Conservation (phyloP, 2,329 filamentous ascomycete genomes). For the Aureobasidium melanogenum region DNA sequence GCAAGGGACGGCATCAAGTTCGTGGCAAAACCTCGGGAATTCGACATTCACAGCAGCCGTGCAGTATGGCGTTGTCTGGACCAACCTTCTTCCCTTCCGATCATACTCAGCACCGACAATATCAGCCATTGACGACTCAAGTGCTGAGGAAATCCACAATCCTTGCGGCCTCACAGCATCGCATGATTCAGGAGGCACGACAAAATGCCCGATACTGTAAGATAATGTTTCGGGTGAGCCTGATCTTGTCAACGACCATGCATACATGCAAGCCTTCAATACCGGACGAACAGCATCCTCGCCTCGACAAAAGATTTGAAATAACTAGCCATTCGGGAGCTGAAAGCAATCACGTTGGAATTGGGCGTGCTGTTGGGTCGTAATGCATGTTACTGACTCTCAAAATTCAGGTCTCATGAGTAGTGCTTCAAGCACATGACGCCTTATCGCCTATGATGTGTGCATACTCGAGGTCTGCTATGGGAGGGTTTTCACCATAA, state of each 20-base stretch:
- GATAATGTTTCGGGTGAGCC: background rate
- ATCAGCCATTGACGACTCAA: background rate
- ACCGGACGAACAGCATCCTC: background rate
- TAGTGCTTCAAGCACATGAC: background rate
- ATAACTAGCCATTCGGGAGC: background rate
- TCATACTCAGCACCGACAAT: background rate
- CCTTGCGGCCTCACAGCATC: background rate
- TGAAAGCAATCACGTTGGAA: background rate
- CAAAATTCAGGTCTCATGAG: background rate
- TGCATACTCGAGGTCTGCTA: background rate
- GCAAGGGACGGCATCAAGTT: background rate
- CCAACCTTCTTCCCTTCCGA: background rate
- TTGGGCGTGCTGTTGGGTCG: background rate
- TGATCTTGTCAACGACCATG: background rate
- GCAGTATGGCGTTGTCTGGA: background rate
- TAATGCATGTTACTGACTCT: background rate
- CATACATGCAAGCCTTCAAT: background rate
- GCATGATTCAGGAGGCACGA: background rate
- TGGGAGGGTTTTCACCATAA: background rate
- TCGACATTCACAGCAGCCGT: background rate
- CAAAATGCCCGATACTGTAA: background rate
- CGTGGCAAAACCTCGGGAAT: background rate
- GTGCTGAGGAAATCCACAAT: background rate
- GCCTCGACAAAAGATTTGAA: background rate
- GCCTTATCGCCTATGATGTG: background rate